A percentile compares a stretch with the other conserved stretches of the same genome.
These are phyloP conservation scores for Plasmodium adleri DNA, from an alignment of 169 alveolate species.

Conservation along the genomic window DNA sequence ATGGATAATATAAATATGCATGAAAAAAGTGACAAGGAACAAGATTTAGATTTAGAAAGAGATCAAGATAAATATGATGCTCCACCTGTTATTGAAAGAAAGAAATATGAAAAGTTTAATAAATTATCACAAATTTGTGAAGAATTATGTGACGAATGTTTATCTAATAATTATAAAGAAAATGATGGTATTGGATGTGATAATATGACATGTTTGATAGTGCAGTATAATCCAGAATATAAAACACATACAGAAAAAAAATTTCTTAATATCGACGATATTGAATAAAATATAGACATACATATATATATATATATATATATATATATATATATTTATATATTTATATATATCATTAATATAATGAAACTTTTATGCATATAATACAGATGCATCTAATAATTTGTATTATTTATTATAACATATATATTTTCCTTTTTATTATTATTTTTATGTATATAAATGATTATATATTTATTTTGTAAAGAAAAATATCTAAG, in stretches of 20 bases:
- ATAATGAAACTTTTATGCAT: neutral
- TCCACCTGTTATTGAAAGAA: conserved; percentile 79
- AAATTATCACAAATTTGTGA: conserved; percentile 88
- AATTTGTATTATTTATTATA: too few relatives aligned
- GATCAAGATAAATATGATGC: conserved; percentile 75
- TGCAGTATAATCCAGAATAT: conserved; percentile 82
- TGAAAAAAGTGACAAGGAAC: conserved; percentile 8
- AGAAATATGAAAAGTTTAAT: conserved; percentile 45
- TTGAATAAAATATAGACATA: conserved; percentile 16
- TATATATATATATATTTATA: neutral
- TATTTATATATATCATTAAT: neutral
- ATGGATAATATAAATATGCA: conserved; percentile 1
- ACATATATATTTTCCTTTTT: too few relatives aligned
- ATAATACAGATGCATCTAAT: too few relatives aligned
- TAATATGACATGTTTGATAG: conserved; percentile 95
- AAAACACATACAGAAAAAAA: conserved; percentile 74
- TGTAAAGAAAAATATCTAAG: neutral
- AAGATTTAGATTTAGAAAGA: conserved; percentile 10
- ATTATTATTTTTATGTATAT: neutral
- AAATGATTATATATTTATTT: neutral
- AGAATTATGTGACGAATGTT: conserved; percentile 91
- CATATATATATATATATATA: neutral
- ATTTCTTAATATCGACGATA: conserved; percentile 57
- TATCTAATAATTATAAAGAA: conserved; percentile 90
- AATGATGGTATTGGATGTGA: conserved; percentile 95